These are phyloP conservation scores for Allium fistulosum DNA, from an alignment of 106 monocot species.

Conservation along the genomic window DNA sequence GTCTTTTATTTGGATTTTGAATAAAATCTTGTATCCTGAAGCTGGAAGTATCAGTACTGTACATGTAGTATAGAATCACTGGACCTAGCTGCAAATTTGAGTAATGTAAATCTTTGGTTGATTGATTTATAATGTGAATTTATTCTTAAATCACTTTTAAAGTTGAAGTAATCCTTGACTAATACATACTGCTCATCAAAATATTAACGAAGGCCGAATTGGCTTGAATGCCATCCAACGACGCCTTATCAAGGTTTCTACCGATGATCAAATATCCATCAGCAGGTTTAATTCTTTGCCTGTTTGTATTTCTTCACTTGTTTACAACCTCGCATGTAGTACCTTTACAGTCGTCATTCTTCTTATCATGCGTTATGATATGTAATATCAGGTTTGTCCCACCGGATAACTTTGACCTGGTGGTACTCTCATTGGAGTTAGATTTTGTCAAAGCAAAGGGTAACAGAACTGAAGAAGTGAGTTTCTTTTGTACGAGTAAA, in stretches of 20 bases:
- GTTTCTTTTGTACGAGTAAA: background rate
- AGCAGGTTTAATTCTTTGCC: conserved; percentile 34
- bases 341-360: background rate
- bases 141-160: background rate
- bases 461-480: conserved; percentile 69
- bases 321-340: too few relatives aligned
- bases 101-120: background rate
- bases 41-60: too few relatives aligned
- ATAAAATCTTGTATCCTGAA: too few relatives aligned
- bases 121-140: background rate
- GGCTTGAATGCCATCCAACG: conserved; percentile 86
- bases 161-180: conserved; percentile 37
- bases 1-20: too few relatives aligned
- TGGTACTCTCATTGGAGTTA: conserved; percentile 74
- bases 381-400: conserved; percentile 42
- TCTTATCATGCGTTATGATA: background rate
- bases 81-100: background rate
- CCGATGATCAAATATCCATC: conserved; percentile 62
- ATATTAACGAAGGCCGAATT: conserved; percentile 36
- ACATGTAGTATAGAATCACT: too few relatives aligned
- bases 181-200: conserved; percentile 46
- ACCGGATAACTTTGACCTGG: conserved; percentile 68
- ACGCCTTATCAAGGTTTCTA: conserved; percentile 69
- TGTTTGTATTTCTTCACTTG: background rate
- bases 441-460: conserved; percentile 67